Evolutionary conservation across 345 rosid genomes (phyloP).

Genomic region (Rhodamnia rubescens): DNA sequence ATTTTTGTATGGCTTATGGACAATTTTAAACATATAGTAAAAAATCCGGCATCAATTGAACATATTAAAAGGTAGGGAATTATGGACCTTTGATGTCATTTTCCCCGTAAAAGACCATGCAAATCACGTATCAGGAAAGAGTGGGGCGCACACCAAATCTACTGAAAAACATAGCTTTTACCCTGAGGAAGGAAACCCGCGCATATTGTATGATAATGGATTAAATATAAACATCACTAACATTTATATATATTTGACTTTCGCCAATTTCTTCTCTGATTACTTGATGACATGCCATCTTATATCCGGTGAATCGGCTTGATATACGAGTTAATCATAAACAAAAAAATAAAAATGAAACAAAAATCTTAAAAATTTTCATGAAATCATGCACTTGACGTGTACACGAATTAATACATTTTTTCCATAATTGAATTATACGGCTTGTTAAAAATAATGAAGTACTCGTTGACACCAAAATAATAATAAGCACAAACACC

Average conservation of each 20-base stretch:
- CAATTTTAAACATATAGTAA: too few relatives aligned
- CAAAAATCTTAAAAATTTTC: not conserved
- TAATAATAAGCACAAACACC: too few relatives aligned
- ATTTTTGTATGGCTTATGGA: too few relatives aligned
- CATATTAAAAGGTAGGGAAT: too few relatives aligned
- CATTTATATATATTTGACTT: not conserved
- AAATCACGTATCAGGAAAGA: not conserved
- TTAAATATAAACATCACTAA: not conserved
- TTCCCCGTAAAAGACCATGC: not conserved
- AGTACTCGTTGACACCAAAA: too few relatives aligned
- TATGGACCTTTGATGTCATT: too few relatives aligned
- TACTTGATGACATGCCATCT: not conserved
- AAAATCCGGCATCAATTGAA: too few relatives aligned
- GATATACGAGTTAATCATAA: not conserved
- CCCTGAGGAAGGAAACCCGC: not conserved
- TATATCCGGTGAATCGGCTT: not conserved
- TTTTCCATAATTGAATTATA: too few relatives aligned
- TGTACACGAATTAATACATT: too few relatives aligned
- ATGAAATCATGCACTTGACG: not conserved
- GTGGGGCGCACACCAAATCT: not conserved
- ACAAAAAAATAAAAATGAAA: not conserved
- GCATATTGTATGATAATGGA: not conserved
- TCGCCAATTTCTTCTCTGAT: not conserved
- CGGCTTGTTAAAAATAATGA: not conserved
- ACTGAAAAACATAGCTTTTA: not conserved